phyloP scores from a whole-genome alignment of 2,329 filamentous ascomycete species.

The Ophiostoma sp. region DNA sequence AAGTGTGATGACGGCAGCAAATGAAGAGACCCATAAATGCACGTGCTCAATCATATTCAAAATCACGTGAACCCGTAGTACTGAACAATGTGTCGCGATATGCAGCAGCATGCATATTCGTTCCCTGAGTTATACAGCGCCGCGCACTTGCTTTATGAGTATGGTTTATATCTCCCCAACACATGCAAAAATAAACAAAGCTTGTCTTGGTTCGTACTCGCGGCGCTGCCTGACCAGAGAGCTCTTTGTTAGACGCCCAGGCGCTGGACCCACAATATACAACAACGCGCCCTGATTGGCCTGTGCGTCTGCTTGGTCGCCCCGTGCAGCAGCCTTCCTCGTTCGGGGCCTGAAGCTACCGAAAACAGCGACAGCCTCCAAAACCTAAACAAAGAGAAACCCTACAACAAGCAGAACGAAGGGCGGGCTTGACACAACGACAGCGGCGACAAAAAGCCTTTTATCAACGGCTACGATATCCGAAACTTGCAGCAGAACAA shows the following conservation, averaged over 20 bases:
- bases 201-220: no score
- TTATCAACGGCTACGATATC: background rate
- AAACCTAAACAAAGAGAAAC: conserved; percentile 22
- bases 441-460: background rate
- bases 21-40: background rate
- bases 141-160: no score
- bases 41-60: background rate
- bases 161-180: no score
- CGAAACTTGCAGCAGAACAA: background rate
- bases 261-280: background rate
- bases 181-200: no score
- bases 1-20: background rate
- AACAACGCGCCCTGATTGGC: conserved; percentile 24
- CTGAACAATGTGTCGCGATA: no score
- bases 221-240: background rate
- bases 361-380: conserved; percentile 23
- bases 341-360: conserved; percentile 18
- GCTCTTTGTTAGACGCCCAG: background rate
- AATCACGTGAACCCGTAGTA: background rate
- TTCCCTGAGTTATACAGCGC: no score
- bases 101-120: no score
- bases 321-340: conserved; percentile 17
- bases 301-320: conserved; percentile 9
- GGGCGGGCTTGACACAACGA: conserved; percentile 12
- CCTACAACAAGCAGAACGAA: conserved; percentile 5